Evolutionary conservation across 148 eudicot species (phyloP).

Genomic region (Pharnaceum exiguum): DNA sequence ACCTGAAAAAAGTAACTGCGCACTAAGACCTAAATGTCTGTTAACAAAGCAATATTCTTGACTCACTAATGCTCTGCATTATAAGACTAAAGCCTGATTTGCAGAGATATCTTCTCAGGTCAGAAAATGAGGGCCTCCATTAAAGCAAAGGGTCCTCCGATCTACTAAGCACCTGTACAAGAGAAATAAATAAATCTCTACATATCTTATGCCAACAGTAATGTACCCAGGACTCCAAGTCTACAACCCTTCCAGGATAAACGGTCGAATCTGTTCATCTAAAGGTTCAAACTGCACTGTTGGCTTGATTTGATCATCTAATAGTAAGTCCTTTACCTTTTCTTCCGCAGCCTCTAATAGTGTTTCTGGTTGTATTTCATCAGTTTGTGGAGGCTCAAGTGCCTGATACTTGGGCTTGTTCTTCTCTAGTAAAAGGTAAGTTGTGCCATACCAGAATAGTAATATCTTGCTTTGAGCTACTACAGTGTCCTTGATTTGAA

Average conservation of each 20-base stretch:
- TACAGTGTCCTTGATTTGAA: conserved; percentile 59
- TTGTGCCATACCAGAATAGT: conserved; percentile 80
- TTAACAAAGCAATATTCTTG: too few relatives aligned
- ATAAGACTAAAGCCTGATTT: conserved; percentile 10
- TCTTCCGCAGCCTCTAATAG: conserved; percentile 27
- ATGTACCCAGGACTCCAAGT: conserved; percentile 54
- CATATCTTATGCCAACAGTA: conserved; percentile 37
- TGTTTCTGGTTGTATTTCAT: conserved; percentile 32
- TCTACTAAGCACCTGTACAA: conserved; percentile 70
- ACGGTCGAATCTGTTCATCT: conserved; percentile 55
- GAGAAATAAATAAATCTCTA: conserved; percentile 47
- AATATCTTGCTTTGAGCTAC: conserved; percentile 81
- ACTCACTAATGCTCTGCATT: too few relatives aligned
- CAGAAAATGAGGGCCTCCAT: conserved; percentile 25
- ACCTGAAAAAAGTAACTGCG: too few relatives aligned
- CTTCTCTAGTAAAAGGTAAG: conserved; percentile 84
- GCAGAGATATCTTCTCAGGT: conserved; percentile 16
- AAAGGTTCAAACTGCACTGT: conserved; percentile 35
- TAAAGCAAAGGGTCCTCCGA: conserved; percentile 32
- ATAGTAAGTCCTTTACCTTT: conserved; percentile 1
- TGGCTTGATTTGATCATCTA: conserved; percentile 24
- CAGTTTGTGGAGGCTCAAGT: conserved; percentile 54
- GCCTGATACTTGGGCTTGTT: conserved; percentile 83
- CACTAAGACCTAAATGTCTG: too few relatives aligned
- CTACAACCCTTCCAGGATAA: conserved; percentile 86